Evolutionary conservation across 129 eudicot genomes (phyloP).

Genomic region (Flaveria trinervia): DNA sequence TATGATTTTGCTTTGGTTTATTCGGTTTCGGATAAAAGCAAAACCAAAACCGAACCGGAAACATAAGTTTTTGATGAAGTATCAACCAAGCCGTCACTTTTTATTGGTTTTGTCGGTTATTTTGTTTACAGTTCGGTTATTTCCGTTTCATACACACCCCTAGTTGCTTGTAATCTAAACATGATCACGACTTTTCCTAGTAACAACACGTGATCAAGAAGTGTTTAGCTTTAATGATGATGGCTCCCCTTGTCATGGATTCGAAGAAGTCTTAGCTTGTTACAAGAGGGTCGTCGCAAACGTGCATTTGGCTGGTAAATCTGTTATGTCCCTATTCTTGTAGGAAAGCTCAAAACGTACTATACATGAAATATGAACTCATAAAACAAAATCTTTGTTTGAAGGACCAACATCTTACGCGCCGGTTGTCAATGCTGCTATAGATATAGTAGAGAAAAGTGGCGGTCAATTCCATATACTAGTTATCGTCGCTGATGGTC

Average conservation of each 20-base stretch:
- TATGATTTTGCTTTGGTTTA: too few species aligned
- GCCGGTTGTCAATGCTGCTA: slow-evolving; percentile 72
- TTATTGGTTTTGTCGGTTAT: too few species aligned
- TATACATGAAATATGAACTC: neutral
- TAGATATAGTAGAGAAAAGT: slow-evolving; percentile 71
- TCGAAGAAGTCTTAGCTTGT: slow-evolving; percentile 80
- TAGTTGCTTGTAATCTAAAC: neutral
- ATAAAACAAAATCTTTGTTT: slow-evolving; percentile 13
- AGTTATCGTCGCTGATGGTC: slow-evolving; percentile 83
- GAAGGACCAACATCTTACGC: slow-evolving; percentile 82
- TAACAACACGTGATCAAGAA: slow-evolving; percentile 64
- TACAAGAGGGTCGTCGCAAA: slow-evolving; percentile 55
- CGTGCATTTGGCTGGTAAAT: slow-evolving; percentile 59
- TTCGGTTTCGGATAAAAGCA: too few species aligned
- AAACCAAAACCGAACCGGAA: too few species aligned
- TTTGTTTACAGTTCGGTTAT: too few species aligned
- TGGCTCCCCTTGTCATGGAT: slow-evolving; percentile 75
- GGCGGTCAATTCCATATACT: slow-evolving; percentile 79
- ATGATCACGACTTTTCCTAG: slow-evolving; percentile 24
- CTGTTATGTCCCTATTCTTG: neutral
- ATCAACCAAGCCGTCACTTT: too few species aligned
- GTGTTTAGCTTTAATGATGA: slow-evolving; percentile 77
- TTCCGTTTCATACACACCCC: too few species aligned
- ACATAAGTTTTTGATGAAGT: too few species aligned
- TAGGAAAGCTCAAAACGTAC: too few species aligned